Percentiles rank a stretch among this genome's conserved stretches.
These are phyloP conservation scores for Leccinum fuscescens DNA, from an alignment of 1,284 basidiomycete genomes.

Conservation along the genomic window DNA sequence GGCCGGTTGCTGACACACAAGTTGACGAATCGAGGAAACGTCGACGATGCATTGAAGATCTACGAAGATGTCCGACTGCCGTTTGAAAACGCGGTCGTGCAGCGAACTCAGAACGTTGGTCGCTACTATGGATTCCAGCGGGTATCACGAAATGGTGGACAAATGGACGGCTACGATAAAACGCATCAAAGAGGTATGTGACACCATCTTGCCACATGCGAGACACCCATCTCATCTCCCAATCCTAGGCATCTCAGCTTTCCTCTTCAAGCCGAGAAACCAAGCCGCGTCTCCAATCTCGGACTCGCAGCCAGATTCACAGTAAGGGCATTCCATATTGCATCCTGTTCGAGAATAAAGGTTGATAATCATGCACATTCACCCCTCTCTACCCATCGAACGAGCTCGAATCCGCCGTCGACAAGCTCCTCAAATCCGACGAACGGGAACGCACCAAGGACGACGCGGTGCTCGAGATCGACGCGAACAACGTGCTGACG, in stretches of 20 bases:
- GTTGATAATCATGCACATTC: not conserved
- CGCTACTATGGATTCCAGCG: conserved; percentile 7
- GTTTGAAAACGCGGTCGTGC: conserved; percentile 20
- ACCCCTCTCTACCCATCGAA: conserved; percentile 43
- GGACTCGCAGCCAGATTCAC: conserved; percentile 84
- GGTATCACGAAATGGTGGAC: too few relatives aligned
- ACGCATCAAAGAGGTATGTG: too few relatives aligned
- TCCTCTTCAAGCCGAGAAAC: too few relatives aligned
- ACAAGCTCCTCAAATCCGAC: conserved; percentile 68
- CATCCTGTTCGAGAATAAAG: not conserved
- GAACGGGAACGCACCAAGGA: conserved; percentile 39
- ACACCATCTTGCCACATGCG: too few relatives aligned
- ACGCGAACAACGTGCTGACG: conserved; percentile 52
- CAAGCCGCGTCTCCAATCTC: conserved; percentile 57
- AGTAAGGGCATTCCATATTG: conserved; percentile 37
- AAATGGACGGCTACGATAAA: too few relatives aligned
- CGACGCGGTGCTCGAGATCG: conserved; percentile 79
- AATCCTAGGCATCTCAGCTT: too few relatives aligned
- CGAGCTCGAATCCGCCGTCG: conserved; percentile 76
- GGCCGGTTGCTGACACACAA: not conserved
- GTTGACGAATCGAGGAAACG: conserved; percentile 23
- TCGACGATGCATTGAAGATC: conserved; percentile 26
- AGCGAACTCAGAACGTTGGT: conserved; percentile 5
- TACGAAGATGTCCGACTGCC: conserved; percentile 36
- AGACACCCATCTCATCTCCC: too few relatives aligned